Base-by-base conservation (phyloP, 306 rosid species). In the Corylus heterophylla region DNA sequence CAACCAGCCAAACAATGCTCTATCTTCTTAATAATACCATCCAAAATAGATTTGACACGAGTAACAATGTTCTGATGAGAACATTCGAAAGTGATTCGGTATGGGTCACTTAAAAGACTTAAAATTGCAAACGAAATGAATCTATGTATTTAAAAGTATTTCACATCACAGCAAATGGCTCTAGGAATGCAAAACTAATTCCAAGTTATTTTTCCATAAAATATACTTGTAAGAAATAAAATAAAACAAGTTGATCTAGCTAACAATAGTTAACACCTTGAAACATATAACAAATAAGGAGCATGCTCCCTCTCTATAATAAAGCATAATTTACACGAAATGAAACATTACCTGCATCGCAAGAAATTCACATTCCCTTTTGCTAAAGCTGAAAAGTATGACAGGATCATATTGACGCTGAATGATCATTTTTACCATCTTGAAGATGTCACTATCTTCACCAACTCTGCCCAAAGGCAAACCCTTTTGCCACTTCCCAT, bases 361-460 rank as follows among this genome's bases (percentile, higher is more conserved):
- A 75, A 92, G 98, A 81, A 83, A 66, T 69, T 95, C 98, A 54
- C 98, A 95, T 81, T 95, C 98, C 84, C 92, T 89, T 89, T 92
- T 95, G 94, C 98, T 95, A 82, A 95, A 95, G 86, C 98, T 89
- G 88, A 95, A 95, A 61, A 92, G 89, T 86, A 95, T 95, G 54
- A 95, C 97, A 11, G 98, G 98, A 74, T 95, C 98, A 68, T 92
- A 95, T 67, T 95, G 94, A 22, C 98, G 97, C 77, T 95, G 96
- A 78, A 95, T 90, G 77, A 95, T 92, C 98, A 95, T 95, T 87
- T 91, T 91, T 76, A 95, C 98, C 92, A 95, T 88, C 93, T 91
- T 95, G 86, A 95, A 95, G 79, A 95, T 91, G 85, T 91, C 98
- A 54, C 92, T 95, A 75, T 92, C 97, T 85, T 95, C 98, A 37